Evolutionary conservation across 2,329 filamentous ascomycete species (phyloP).

Genomic region (Exophiala aquamarina): DNA sequence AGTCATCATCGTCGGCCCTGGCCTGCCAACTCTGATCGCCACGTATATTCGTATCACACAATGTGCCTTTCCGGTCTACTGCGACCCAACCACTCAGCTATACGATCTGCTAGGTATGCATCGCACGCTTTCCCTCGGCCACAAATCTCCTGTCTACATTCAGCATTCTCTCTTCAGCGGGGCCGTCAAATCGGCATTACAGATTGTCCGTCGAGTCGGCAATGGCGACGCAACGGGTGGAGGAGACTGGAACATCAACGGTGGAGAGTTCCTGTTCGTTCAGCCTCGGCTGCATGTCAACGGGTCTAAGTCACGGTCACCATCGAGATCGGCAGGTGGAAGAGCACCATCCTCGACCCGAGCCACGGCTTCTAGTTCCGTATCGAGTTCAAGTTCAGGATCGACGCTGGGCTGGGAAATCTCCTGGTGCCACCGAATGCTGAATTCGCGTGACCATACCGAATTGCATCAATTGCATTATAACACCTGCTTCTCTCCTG

Average conservation of each 20-base stretch:
- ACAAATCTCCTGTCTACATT: slow-evolving; percentile 64
- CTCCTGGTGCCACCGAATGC: slow-evolving; percentile 82
- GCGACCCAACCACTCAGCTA: slow-evolving; percentile 67
- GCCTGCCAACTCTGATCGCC: slow-evolving; percentile 65
- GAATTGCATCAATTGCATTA: slow-evolving; percentile 66
- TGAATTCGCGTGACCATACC: slow-evolving; percentile 72
- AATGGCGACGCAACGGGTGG: slow-evolving; percentile 61
- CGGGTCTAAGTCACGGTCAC: too few species aligned
- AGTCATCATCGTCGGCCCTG: slow-evolving; percentile 71
- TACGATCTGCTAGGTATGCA: slow-evolving; percentile 70
- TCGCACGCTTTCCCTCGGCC: slow-evolving; percentile 61
- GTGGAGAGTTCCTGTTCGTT: slow-evolving; percentile 78
- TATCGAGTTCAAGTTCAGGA: too few species aligned
- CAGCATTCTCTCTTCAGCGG: slow-evolving; percentile 48
- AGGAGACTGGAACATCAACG: slow-evolving; percentile 68
- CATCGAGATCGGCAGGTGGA: too few species aligned
- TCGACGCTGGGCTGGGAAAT: slow-evolving; percentile 54
- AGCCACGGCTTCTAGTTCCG: background rate
- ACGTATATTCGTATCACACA: slow-evolving; percentile 62
- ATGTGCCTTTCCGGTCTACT: slow-evolving; percentile 74
- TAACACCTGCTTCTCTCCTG: slow-evolving; percentile 11
- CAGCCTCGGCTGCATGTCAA: slow-evolving; percentile 5
- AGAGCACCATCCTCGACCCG: slow-evolving; percentile 30
- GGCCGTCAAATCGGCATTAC: slow-evolving; percentile 53
- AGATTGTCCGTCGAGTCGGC: slow-evolving; percentile 60